Base-by-base conservation (phyloP, 2,329 filamentous ascomycete genomes). In the Tolypocladium tundrense region DNA sequence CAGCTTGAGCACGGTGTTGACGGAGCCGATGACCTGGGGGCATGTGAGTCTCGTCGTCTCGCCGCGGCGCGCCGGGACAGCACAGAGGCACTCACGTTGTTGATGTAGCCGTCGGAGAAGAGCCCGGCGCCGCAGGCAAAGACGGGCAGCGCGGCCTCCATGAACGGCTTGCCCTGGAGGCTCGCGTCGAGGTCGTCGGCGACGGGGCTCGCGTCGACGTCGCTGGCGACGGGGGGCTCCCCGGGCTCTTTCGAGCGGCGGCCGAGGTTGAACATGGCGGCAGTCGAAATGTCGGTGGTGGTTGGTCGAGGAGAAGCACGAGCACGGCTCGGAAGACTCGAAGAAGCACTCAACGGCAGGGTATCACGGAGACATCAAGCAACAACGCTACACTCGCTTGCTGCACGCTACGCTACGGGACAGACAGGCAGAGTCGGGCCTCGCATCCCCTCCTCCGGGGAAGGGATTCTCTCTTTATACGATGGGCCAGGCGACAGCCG, bases 61-160 rank as follows among this genome's bases (percentile, higher is more conserved):
- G 27, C 27, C 27, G 27, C 27, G 2, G 27, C 27, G 4, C 27
- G 27, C 27, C 27, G 27, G 27, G 27, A 31, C 27, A 6, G 27
- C 4, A 31, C 4, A 31, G 27, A 4, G 10, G 52, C 42, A 57
- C 70, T 61, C 74, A 91, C 89, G 67, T 90, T 91, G 73, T 96
- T 95, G 69, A 96, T 83, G 71, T 96, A 96, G 19, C 92, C 92
- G 71, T 96, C 92, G 31, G 88, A 91, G 73, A 96, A 96, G 2
- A 96, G 79, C 66, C 92, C 92, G 55, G 91, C 89, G 62, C 92
- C 92, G 68, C 91, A 96, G 50, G 91, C 91, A 64, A 96, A 87
- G 1, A 91, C 88, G 16, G 91, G 90, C 80, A 82, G 50, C 4
- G 62, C 65, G 2, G 63, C 57, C 27, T 64, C 16, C 33, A 60